A percentile compares a stretch with the other conserved stretches of the same genome.
Evolutionary conservation across 768 basidiomycete genomes (phyloP).

Genomic region (Coprinopsis marcescibilis): DNA sequence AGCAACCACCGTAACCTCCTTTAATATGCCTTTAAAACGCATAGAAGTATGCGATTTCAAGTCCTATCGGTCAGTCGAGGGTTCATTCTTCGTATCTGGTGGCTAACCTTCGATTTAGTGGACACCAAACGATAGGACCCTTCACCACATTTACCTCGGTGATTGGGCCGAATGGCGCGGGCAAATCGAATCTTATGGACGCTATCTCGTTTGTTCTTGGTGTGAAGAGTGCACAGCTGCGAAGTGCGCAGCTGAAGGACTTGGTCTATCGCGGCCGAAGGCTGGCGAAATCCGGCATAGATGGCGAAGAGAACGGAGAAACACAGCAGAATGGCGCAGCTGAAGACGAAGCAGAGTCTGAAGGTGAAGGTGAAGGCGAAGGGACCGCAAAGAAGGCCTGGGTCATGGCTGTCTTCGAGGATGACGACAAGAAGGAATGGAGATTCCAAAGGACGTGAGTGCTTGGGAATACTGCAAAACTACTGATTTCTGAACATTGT

Average conservation of each 20-base stretch:
- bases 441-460: conserved; percentile 88
- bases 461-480: conserved; percentile 2
- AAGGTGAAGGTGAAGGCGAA: conserved; percentile 54
- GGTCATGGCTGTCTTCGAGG: conserved; percentile 90
- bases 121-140: conserved; percentile 83
- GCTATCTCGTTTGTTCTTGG: conserved; percentile 99
- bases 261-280: conserved; percentile 89
- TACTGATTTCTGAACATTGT: conserved; percentile 4
- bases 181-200: conserved; percentile 99
- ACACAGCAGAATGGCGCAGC: conserved; percentile 46
- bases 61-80: conserved; percentile 67
- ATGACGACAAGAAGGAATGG: conserved; percentile 76
- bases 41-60: conserved; percentile 97
- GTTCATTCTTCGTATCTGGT: neutral
- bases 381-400: conserved; percentile 89
- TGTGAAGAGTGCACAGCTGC: conserved; percentile 87
- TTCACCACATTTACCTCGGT: conserved; percentile 93
- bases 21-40: conserved; percentile 69
- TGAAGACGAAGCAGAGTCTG: conserved; percentile 42
- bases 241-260: conserved; percentile 92
- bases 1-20: no score
- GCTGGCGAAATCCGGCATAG: conserved; percentile 46
- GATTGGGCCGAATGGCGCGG: conserved; percentile 98
- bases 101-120: conserved; percentile 31
- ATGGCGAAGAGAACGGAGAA: conserved; percentile 38